phyloP scores from a whole-genome alignment of 345 rosid species.

The Litchi chinensis region DNA sequence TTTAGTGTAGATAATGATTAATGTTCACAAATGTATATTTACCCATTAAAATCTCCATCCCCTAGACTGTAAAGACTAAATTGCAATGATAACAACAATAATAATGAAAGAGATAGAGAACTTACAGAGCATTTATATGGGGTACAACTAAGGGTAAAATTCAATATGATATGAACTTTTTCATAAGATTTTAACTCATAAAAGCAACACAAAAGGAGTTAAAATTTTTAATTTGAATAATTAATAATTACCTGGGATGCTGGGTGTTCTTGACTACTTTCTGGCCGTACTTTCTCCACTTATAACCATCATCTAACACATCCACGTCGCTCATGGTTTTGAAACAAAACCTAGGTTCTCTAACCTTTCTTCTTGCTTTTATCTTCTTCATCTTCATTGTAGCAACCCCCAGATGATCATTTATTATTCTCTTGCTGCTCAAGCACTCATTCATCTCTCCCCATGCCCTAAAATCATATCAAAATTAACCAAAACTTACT shows the following conservation, averaged over 20 bases:
- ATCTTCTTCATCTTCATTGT: constrained; percentile 78
- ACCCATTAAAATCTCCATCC: constrained; percentile 30
- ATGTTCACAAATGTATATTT: neutral
- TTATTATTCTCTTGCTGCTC: constrained; percentile 41
- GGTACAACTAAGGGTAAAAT: constrained; percentile 28
- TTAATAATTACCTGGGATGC: constrained; percentile 84
- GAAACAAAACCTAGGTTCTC: constrained; percentile 98
- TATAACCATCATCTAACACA: constrained; percentile 95
- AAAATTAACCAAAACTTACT: neutral
- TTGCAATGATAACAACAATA: constrained; percentile 27
- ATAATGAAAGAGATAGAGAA: constrained; percentile 30
- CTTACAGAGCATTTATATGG: constrained; percentile 37
- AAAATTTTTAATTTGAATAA: neutral
- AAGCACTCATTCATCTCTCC: constrained; percentile 43
- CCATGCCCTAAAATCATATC: constrained; percentile 52
- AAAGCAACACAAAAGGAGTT: constrained; percentile 1
- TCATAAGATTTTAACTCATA: constrained; percentile 8
- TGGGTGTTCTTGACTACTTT: constrained; percentile 98
- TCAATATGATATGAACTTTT: constrained; percentile 23
- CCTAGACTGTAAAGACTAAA: constrained; percentile 35
- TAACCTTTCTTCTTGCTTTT: constrained; percentile 83
- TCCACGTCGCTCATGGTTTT: constrained; percentile 96
- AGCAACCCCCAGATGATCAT: constrained; percentile 48
- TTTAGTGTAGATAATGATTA: constrained; percentile 26
- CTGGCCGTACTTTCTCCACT: constrained; percentile 99